Evolutionary conservation across 2,329 filamentous ascomycete species (phyloP), one percentile per base, ranked within the genome.

Genomic region (Magnaporthales sp.): DNA sequence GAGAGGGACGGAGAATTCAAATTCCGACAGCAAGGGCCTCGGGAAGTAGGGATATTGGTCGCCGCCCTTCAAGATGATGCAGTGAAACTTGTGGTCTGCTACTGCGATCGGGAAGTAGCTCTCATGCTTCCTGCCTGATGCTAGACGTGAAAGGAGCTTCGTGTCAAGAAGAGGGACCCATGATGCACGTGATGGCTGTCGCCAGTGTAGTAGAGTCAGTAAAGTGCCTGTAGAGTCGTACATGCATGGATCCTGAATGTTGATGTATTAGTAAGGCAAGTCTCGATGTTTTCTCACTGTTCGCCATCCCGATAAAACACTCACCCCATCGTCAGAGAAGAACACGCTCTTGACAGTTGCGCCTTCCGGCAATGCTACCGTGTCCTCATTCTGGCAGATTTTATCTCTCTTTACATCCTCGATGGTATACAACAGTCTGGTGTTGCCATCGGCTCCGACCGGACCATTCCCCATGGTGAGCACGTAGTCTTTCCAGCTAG

Each of bases 121-220:
- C 78, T 99, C 95, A 70, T 90, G 86, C 77, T 97, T 97, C 67
- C 89, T 89, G 29, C 95, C 95, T 2, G 87, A 89, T 0, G 91
- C 90, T 3, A 97, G 85, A 68, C 95, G 92, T 0, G 91, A 84
- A 11, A 99, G 83, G 51, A 90, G 86, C 67, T 85, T 92, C 0
- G 96, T 99, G 77, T 99, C 94, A 3, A 99, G 86, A 2, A 99
- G 84, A 0, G 95, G 95, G 2, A 96, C 88, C 95, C 95, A 99
- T 68, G 86, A 89, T 10, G 93, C 95, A 73, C 95, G 90, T 4
- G 91, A 92, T 0, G 89, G 89, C 26, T 84, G 89, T 9, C 95
- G 89, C 95, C 95, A 99, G 78, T 97, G 93, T 61, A 96, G 83
- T 2, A 98, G 84, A 1, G 94, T 90, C 13, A 98, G 84, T 1